phyloP scores from a whole-genome alignment of 257 asterid genomes.

The Penstemon davidsonii region DNA sequence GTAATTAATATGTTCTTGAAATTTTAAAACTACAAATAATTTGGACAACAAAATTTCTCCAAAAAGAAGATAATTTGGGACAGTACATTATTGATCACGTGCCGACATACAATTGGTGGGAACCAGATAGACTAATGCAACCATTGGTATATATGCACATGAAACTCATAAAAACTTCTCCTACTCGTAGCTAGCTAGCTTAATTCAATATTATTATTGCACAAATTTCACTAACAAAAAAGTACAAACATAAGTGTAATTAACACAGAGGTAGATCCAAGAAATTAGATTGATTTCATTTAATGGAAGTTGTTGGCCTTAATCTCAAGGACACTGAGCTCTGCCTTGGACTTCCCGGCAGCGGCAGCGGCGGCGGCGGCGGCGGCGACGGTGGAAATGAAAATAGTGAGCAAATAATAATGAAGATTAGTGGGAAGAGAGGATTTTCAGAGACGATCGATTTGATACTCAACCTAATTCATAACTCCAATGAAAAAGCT shows the following conservation, averaged over 20 bases:
- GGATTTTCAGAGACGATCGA: too few relatives aligned
- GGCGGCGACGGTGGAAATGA: slow-evolving; percentile 18
- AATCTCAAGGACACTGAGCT: slow-evolving; percentile 53
- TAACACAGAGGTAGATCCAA: too few relatives aligned
- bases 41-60: too few relatives aligned
- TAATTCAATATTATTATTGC: slow-evolving; percentile 31
- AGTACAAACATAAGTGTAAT: too few relatives aligned
- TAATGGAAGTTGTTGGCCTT: slow-evolving; percentile 36
- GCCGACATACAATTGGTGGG: slow-evolving; percentile 13
- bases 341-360: slow-evolving; percentile 57
- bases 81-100: too few relatives aligned
- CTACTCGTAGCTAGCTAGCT: background rate
- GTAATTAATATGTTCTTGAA: too few relatives aligned
- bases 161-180: slow-evolving; percentile 35
- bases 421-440: too few relatives aligned
- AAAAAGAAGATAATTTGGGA: too few relatives aligned
- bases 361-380: too few relatives aligned
- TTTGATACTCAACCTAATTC: too few relatives aligned
- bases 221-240: slow-evolving; percentile 8
- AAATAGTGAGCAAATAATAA: background rate
- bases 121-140: slow-evolving; percentile 30
- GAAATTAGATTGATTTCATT: background rate
- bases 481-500: too few relatives aligned
- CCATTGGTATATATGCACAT: slow-evolving; percentile 40
- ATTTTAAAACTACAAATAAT: too few relatives aligned